Percentiles rank a stretch among this genome's conserved stretches.
Conservation (phyloP, 768 basidiomycete genomes). For the Lactarius evosmus region DNA sequence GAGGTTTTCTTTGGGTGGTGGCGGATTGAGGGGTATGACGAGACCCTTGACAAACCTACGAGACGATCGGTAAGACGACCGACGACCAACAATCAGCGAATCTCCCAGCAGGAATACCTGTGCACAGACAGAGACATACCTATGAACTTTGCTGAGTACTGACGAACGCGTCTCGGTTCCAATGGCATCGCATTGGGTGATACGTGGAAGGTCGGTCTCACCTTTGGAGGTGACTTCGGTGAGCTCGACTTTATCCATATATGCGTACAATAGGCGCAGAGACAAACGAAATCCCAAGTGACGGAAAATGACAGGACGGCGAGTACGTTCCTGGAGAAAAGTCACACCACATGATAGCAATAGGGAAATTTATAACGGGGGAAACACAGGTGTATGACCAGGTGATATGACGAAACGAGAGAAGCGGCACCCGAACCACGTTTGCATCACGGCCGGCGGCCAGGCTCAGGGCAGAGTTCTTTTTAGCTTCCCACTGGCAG, state of each 20-base stretch:
- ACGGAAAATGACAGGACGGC: background rate
- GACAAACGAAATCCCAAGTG: background rate
- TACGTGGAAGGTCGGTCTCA: constrained; percentile 6
- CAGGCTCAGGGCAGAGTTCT: too few species aligned
- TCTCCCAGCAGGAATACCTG: too few species aligned
- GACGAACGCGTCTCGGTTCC: background rate
- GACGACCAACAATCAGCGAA: background rate
- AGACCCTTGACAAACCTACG: constrained; percentile 24
- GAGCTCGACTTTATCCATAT: constrained; percentile 2
- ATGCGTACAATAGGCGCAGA: background rate
- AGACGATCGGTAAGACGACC: background rate
- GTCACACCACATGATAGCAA: too few species aligned
- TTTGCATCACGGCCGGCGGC: too few species aligned
- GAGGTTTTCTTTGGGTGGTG: constrained; percentile 49
- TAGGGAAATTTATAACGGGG: too few species aligned
- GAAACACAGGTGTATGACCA: too few species aligned
- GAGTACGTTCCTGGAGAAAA: too few species aligned
- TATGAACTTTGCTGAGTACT: background rate
- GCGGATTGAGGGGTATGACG: constrained; percentile 30
- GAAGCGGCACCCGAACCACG: too few species aligned
- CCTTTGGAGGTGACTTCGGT: background rate
- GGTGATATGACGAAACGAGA: too few species aligned
- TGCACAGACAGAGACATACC: constrained; percentile 5
- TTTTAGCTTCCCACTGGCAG: too few species aligned
- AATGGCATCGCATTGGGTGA: background rate